Percentiles rank a stretch among this genome's conserved stretches.
phyloP scores from a whole-genome alignment of 1,284 basidiomycete species.

The Pisolithus thermaeus region DNA sequence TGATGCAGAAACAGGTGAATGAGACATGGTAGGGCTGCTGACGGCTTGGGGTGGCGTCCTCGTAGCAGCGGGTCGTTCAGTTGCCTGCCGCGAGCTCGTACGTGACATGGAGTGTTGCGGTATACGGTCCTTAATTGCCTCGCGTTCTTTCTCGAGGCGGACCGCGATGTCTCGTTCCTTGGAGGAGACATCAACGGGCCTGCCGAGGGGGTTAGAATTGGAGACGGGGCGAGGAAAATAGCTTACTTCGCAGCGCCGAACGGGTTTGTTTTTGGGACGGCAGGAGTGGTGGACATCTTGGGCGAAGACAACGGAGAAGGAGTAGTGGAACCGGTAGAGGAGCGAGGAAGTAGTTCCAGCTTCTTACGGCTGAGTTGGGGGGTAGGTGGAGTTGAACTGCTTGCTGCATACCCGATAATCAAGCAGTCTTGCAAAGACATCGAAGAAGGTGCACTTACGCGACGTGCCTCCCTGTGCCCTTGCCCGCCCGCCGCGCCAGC shows the following conservation, averaged over 20 bases:
- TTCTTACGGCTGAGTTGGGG: slow-evolving; percentile 74
- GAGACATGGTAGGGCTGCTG: slow-evolving; percentile 25
- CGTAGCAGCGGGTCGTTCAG: slow-evolving; percentile 43
- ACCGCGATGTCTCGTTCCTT: slow-evolving; percentile 73
- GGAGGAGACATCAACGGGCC: slow-evolving; percentile 79
- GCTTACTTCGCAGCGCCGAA: slow-evolving; percentile 83
- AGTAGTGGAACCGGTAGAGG: slow-evolving; percentile 53
- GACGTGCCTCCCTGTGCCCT: slow-evolving; percentile 48
- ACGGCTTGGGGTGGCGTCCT: slow-evolving; percentile 30
- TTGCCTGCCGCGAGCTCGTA: slow-evolving; percentile 57
- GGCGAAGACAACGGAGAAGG: slow-evolving; percentile 73
- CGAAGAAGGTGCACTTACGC: slow-evolving; percentile 38
- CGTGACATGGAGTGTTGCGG: slow-evolving; percentile 55
- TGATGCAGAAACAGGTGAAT: slow-evolving; percentile 26
- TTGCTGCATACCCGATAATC: slow-evolving; percentile 39
- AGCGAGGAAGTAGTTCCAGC: slow-evolving; percentile 78
- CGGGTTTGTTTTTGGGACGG: slow-evolving; percentile 54
- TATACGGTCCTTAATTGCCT: slow-evolving; percentile 48
- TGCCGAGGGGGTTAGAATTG: slow-evolving; percentile 25
- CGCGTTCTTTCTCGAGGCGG: slow-evolving; percentile 62
- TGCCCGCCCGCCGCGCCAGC: slow-evolving; percentile 54
- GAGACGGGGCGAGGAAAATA: slow-evolving; percentile 2
- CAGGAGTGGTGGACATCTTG: slow-evolving; percentile 49
- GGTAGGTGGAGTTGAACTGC: slow-evolving; percentile 69
- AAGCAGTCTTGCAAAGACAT: slow-evolving; percentile 4